Evolutionary conservation across 1,284 basidiomycete species (phyloP), one percentile per base, ranked within the genome.

Genomic region (Sanghuangporus baumii): DNA sequence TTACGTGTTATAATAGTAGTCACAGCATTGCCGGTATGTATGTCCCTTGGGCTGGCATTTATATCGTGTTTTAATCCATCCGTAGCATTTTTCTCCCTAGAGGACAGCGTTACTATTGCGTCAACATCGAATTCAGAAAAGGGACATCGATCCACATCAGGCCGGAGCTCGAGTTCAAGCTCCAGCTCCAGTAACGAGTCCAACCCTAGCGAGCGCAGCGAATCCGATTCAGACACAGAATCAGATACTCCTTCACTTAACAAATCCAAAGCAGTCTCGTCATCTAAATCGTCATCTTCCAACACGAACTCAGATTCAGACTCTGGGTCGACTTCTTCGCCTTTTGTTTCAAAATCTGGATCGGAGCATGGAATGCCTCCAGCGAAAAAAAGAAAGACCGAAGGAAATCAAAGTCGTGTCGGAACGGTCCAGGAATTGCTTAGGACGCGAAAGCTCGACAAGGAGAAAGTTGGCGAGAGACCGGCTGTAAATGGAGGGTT

Each of bases 321-420:
- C 41, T 63, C 66, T 3, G n/a, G 40, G 11, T 6, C 40, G n/a
- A 41, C 11, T 41, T 41, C 40, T 56, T 54, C 64, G 55, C 56
- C 66, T 34, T 62, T 65, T 1, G 40, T 20, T 18, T 34, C 52
- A 34, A 34, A 54, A 14, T 23, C 52, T 1, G 12, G 52, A 5
- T 37, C 69, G 36, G 59, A 55, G 34, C 12, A 51, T 31, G 51
- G 54, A 12, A 36, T 16, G 66, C 66, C 64, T 72, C 73, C 55
- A 70, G 71, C 6, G 67, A 68, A 90, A 73, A 90, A 85, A 70
- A 84, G 82, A 48, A 82, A 82, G 61, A 81, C 77, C 2, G 76
- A 78, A 38, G 77, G 79, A 62, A 76, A 72, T 57, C 85, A 85
- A n/a, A 76, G 84, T 6, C 67, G 75, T 6, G 85, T 81, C 2